phyloP scores from a whole-genome alignment of 2,329 filamentous ascomycete genomes.

The Pleomassaria siparia region DNA sequence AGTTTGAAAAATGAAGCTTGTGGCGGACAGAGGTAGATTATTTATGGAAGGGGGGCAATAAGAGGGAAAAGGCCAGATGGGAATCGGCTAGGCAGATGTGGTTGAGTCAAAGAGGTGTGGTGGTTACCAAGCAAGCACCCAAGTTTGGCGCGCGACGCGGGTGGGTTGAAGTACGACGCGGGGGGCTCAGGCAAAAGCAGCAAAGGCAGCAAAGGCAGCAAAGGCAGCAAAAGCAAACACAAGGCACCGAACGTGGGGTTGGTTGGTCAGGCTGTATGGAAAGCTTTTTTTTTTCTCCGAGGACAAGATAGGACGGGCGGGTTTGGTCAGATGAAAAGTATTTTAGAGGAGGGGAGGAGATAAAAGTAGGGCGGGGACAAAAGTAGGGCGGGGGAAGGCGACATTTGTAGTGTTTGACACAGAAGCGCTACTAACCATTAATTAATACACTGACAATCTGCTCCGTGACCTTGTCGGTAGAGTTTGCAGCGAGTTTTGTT shows the following conservation, averaged over 20 bases:
- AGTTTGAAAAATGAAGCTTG: not conserved
- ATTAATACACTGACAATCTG: not conserved
- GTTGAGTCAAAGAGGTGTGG: constrained; percentile 10
- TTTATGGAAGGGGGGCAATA: constrained; percentile 3
- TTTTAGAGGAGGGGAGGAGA: not conserved
- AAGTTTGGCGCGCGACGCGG: too few species aligned
- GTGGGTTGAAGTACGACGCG: constrained; percentile 4
- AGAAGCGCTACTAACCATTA: not conserved
- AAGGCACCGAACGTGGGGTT: not conserved
- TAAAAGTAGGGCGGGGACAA: not conserved
- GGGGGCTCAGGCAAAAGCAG: constrained; percentile 1
- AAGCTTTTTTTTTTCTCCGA: too few species aligned
- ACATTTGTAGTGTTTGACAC: constrained; percentile 10
- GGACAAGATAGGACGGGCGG: not conserved
- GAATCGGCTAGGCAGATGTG: constrained; percentile 19
- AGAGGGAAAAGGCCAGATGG: constrained; percentile 13
- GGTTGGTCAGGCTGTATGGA: not conserved
- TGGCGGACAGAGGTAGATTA: too few species aligned
- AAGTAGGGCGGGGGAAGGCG: constrained; percentile 7
- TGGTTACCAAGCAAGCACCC: constrained; percentile 10
- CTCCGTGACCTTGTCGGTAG: not conserved
- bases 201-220: too few species aligned
- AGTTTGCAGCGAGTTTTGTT: constrained; percentile 6
- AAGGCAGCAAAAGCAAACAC: too few species aligned
- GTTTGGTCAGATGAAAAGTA: too few species aligned